These are phyloP conservation scores for Metschnikowia continentalis DNA, from an alignment of 805 yeast genomes.

Conservation along the genomic window DNA sequence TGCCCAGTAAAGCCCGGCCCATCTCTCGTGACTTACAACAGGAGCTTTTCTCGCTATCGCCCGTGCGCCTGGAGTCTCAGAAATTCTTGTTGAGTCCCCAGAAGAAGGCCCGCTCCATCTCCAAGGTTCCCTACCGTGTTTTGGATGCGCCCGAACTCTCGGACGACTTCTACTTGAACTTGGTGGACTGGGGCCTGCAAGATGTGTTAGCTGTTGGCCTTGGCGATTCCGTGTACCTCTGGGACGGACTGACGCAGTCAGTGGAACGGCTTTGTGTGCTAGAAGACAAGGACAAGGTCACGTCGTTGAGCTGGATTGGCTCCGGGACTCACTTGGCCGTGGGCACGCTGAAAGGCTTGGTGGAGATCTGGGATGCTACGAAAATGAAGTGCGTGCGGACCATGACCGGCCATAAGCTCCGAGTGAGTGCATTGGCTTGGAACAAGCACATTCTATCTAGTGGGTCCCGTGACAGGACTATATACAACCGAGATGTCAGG, in stretches of 20 bases:
- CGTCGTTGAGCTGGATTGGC: slow-evolving; percentile 90
- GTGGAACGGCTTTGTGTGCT: slow-evolving; percentile 79
- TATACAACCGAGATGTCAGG: slow-evolving; percentile 88
- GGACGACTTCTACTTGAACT: slow-evolving; percentile 87
- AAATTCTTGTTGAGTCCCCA: slow-evolving; percentile 75
- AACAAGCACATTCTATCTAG: slow-evolving; percentile 83
- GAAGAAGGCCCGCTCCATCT: slow-evolving; percentile 69
- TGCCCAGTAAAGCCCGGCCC: slow-evolving; percentile 62
- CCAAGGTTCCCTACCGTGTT: slow-evolving; percentile 87
- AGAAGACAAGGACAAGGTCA: slow-evolving; percentile 62
- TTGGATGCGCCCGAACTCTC: slow-evolving; percentile 94
- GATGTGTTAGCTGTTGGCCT: slow-evolving; percentile 88
- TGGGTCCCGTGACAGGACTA: slow-evolving; percentile 82
- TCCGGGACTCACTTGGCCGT: slow-evolving; percentile 92
- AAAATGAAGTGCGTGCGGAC: slow-evolving; percentile 78
- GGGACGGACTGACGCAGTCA: slow-evolving; percentile 83
- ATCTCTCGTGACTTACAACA: slow-evolving; percentile 61
- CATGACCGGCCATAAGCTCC: slow-evolving; percentile 83
- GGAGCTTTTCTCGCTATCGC: slow-evolving; percentile 76
- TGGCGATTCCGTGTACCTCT: slow-evolving; percentile 80
- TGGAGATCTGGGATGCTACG: slow-evolving; percentile 92
- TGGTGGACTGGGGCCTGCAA: slow-evolving; percentile 93
- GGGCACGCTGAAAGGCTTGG: slow-evolving; percentile 82
- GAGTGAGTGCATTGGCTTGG: slow-evolving; percentile 92
- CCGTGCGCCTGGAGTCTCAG: slow-evolving; percentile 87